These are phyloP conservation scores for Penicillium atrosanguineum DNA, from an alignment of 495 filamentous ascomycete species.

Conservation along the genomic window DNA sequence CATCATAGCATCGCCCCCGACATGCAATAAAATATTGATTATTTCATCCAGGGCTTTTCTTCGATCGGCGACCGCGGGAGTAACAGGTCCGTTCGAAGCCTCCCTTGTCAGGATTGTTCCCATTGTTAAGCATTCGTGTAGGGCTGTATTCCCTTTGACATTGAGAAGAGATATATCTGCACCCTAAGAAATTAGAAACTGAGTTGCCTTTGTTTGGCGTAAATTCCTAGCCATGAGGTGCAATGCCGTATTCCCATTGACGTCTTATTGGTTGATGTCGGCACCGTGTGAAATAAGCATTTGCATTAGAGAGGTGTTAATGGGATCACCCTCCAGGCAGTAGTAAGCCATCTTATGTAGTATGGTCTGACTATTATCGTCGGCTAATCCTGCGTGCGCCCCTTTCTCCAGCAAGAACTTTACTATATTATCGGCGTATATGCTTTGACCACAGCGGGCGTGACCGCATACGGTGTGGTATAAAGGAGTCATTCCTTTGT, in stretches of 20 bases:
- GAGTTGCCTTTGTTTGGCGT: slow-evolving; percentile 6
- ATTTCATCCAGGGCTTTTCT: slow-evolving; percentile 2
- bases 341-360: slow-evolving; percentile 8
- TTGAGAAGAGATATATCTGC: slow-evolving; percentile 2
- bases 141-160: too few species aligned
- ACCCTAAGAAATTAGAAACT: slow-evolving; percentile 8
- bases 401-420: slow-evolving; percentile 9
- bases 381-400: slow-evolving; percentile 8
- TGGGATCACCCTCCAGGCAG: slow-evolving; percentile 5
- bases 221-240: slow-evolving; percentile 11
- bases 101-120: too few species aligned
- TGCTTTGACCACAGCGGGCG: slow-evolving; percentile 2
- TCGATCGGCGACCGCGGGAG: neutral
- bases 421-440: slow-evolving; percentile 4
- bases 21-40: neutral
- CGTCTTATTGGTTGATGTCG: slow-evolving; percentile 12
- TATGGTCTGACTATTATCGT: neutral
- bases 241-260: slow-evolving; percentile 11
- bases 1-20: slow-evolving; percentile 1
- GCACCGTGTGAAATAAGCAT: slow-evolving; percentile 11
- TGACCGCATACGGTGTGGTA: neutral
- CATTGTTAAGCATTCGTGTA: too few species aligned
- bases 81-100: too few species aligned
- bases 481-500: slow-evolving; percentile 3
- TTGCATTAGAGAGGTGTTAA: slow-evolving; percentile 6